Base-by-base conservation (phyloP, 805 yeast species). In the Candida alai region DNA sequence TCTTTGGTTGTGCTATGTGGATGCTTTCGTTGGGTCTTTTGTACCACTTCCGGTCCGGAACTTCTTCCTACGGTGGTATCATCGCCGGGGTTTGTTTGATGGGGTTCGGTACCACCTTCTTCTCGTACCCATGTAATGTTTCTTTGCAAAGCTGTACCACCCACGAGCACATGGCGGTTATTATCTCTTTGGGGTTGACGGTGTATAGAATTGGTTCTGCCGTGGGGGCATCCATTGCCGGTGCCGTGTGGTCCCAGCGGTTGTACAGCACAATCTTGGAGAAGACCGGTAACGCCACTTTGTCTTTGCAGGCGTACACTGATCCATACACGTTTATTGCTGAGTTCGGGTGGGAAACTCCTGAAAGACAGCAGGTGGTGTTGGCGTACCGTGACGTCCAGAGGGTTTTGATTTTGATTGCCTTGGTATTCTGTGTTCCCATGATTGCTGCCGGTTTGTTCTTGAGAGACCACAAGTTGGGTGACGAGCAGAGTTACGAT, bases 51-150 rank as follows among this genome's bases (percentile, higher is more conserved):
- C 68, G 88, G 52, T 77, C 78, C 27, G 65, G 57, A 35, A 55
- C 59, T 25, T 51, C 57, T 27, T 66, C 49, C 14, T 54, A 48
- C 41, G 54, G 52, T 28, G 88, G 87, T 44, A 65, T 81, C 36
- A 75, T 83, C 52, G 88, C 81, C 11, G 74, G 80, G 5, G 65
- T 76, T 43, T 73, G 80, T 50, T 50, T 82, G 13, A 56, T 79
- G 43, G 89, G 89, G 45, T 70, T 83, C 38, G 88, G 86, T 47
- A 84, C 84, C 28, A 85, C 85, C 12, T 74, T 81, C 54, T 78
- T 80, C 64, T 76, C 83, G 11, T 79, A 78, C 47, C 69, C 82
- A 4, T 66, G 78, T 8, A 83, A 77, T 50, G 76, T 76, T 5
- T 70, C 82, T 27, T 70, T 77, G 41, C 78, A 75, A 49, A 65